Evolutionary conservation across 805 yeast species (phyloP), one percentile per base, ranked within the genome.

Genomic region (Candida awuae): DNA sequence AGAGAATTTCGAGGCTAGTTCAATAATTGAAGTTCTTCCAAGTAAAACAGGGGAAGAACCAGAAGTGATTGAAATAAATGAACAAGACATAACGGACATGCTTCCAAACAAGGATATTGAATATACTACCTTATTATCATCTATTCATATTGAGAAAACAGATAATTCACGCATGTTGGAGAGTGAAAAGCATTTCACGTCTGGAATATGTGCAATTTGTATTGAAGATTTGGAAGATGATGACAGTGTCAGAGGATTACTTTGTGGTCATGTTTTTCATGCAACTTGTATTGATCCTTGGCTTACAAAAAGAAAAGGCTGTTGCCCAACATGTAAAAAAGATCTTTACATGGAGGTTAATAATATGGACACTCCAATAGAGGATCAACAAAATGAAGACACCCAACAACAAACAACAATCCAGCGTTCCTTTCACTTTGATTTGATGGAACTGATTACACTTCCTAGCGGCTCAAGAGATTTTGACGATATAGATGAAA

Each of bases 261-360:
- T 82, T 9, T 84, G 95, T 61, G 86, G 87, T 3, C 95, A 84
- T 58, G 86, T 80, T 2, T 84, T 78, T 68, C 95, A 84, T 53
- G 67, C 78, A 17, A 79, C 71, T 14, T 84, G 95, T 59, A 69
- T 85, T 38, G 86, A 80, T 46, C 88, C 88, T 2, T 84, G 94
- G 94, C 63, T 84, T 34, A 77, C 75, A 3, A 72, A 73, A 46
- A 65, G 90, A 48, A 70, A 81, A 34, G 88, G 87, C 1, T 79
- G 84, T 50, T 84, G 95, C 55, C 94, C 95, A 8, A 75, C 80
- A 66, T 84, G 95, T 59, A 82, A 84, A 52, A 62, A 80, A 23
- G 86, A 78, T 54, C 52, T 53, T 35, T 53, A 56, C 31, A 34
- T 53, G 23, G 43, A 42, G 14, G 53, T 53, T 2, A 41, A 42